Percentiles rank a stretch among this genome's conserved stretches.
These are phyloP conservation scores for Hypoxylon sp. DNA, from an alignment of 2,329 filamentous ascomycete species.

Conservation along the genomic window DNA sequence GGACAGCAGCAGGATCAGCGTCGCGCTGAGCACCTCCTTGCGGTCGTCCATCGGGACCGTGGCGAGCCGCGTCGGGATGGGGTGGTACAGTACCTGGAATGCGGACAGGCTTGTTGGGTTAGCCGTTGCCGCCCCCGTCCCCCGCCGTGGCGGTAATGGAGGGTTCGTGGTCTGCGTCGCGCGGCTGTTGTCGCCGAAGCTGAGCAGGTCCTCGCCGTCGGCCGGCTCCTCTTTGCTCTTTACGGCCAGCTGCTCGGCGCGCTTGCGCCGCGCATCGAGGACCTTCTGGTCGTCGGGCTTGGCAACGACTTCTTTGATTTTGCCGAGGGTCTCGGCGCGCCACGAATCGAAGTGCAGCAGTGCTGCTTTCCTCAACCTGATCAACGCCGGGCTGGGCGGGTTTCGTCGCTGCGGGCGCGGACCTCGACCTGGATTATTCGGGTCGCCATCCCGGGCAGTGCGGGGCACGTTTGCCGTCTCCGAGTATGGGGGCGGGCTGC, in stretches of 20 bases:
- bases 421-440: slow-evolving; percentile 25
- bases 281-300: slow-evolving; percentile 65
- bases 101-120: slow-evolving; percentile 54
- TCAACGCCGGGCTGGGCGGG: slow-evolving; percentile 53
- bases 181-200: slow-evolving; percentile 55
- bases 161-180: slow-evolving; percentile 15
- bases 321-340: slow-evolving; percentile 77
- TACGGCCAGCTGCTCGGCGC: slow-evolving; percentile 61
- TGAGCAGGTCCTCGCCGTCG: slow-evolving; percentile 60
- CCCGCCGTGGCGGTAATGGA: neutral
- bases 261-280: slow-evolving; percentile 62
- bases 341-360: slow-evolving; percentile 83
- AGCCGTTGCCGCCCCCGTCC: neutral
- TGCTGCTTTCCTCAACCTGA: slow-evolving; percentile 65
- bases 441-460: slow-evolving; percentile 11
- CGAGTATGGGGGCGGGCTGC: slow-evolving; percentile 45
- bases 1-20: slow-evolving; percentile 79
- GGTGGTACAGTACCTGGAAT: slow-evolving; percentile 68
- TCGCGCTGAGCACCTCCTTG: slow-evolving; percentile 75
- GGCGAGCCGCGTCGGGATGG: slow-evolving; percentile 68
- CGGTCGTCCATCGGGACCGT: slow-evolving; percentile 72
- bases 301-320: slow-evolving; percentile 77
- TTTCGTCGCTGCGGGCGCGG: slow-evolving; percentile 22
- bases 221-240: slow-evolving; percentile 55
- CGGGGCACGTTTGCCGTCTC: slow-evolving; percentile 35